These are phyloP conservation scores for Capsicum chinense DNA, from an alignment of 257 asterid genomes.

Conservation along the genomic window DNA sequence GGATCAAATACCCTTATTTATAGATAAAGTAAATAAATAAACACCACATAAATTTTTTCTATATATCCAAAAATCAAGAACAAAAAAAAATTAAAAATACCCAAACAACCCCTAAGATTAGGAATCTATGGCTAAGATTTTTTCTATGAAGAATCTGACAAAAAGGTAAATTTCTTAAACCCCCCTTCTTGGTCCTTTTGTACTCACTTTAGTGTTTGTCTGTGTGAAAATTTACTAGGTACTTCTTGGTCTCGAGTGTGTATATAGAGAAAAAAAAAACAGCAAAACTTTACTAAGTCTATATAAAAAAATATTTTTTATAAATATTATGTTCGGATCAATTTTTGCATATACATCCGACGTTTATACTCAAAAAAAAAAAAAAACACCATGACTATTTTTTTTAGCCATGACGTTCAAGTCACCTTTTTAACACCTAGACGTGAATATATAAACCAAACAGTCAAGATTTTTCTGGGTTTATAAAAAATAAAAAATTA, in stretches of 20 bases:
- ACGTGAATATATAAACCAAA: no score
- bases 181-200: not conserved
- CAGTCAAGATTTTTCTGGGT: no score
- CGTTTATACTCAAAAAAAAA: no score
- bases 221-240: conserved; percentile 25
- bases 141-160: conserved; percentile 35
- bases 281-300: not conserved
- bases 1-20: conserved; percentile 48
- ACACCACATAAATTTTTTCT: not conserved
- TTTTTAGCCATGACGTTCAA: no score
- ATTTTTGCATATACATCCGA: no score
- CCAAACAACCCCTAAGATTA: conserved; percentile 43
- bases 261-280: not conserved
- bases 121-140: conserved; percentile 60
- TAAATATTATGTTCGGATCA: no score
- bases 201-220: conserved; percentile 36
- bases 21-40: conserved; percentile 30
- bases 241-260: not conserved
- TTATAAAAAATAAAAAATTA: no score
- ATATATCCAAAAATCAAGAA: not conserved
- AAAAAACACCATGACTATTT: no score
- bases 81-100: conserved; percentile 26
- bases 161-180: conserved; percentile 20
- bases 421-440: no score
- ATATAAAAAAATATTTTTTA: no score